Conservation (phyloP, 805 yeast genomes). For the Candida ponderosae region DNA sequence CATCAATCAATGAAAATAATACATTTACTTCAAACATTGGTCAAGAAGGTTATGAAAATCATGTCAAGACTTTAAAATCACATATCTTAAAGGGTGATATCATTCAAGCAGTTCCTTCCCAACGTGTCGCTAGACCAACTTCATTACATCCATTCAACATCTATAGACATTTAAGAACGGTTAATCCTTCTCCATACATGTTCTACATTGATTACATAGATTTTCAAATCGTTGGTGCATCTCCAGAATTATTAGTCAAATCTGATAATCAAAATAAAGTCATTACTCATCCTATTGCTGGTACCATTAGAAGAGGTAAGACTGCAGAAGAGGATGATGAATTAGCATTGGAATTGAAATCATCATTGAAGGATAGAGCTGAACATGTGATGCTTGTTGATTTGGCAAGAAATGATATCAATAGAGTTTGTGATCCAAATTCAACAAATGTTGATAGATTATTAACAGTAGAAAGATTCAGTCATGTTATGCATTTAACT, state of each 20-base stretch:
- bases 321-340: conserved; percentile 88
- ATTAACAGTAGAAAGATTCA: conserved; percentile 84
- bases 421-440: conserved; percentile 85
- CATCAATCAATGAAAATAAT: conserved; percentile 59
- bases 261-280: conserved; percentile 65
- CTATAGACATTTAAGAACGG: conserved; percentile 88
- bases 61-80: conserved; percentile 64
- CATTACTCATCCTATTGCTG: conserved; percentile 96
- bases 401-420: conserved; percentile 92
- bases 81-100: conserved; percentile 91
- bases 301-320: conserved; percentile 86
- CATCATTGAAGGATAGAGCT: conserved; percentile 86
- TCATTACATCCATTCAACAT: conserved; percentile 94
- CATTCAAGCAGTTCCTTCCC: conserved; percentile 97
- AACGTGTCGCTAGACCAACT: conserved; percentile 92
- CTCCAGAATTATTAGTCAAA: conserved; percentile 90
- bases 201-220: conserved; percentile 88
- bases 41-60: conserved; percentile 83
- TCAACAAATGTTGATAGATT: conserved; percentile 84
- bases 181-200: conserved; percentile 95
- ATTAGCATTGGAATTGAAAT: conserved; percentile 64
- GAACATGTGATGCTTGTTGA: conserved; percentile 99
- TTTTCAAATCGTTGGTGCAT: conserved; percentile 94
- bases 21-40: conserved; percentile 85
- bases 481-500: conserved; percentile 95